These are phyloP conservation scores for Mucor piriformis DNA, from an alignment of 371 early-diverging fungal genomes.

Conservation along the genomic window DNA sequence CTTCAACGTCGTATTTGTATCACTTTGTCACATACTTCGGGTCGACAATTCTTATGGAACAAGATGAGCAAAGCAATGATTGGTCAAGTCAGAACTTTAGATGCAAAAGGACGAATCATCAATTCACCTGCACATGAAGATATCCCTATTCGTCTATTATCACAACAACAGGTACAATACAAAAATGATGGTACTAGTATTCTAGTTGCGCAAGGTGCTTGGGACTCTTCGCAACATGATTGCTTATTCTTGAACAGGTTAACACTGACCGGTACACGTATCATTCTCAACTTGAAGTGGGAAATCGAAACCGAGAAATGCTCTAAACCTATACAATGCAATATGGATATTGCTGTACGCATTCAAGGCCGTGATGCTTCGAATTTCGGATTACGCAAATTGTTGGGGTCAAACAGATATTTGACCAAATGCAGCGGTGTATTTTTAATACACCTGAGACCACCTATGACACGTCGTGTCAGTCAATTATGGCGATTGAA, in stretches of 20 bases:
- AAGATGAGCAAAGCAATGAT: slow-evolving; percentile 58
- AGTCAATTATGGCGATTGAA: slow-evolving; percentile 76
- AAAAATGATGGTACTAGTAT: slow-evolving; percentile 68
- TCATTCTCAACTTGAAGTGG: slow-evolving; percentile 64
- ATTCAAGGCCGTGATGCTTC: slow-evolving; percentile 58
- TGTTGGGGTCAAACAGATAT: slow-evolving; percentile 39
- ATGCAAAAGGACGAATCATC: slow-evolving; percentile 64
- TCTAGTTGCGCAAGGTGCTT: slow-evolving; percentile 66
- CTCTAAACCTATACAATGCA: slow-evolving; percentile 58
- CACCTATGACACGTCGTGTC: slow-evolving; percentile 59
- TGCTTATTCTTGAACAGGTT: slow-evolving; percentile 71
- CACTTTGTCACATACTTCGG: slow-evolving; percentile 73
- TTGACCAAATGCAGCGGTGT: slow-evolving; percentile 56
- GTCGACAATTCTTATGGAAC: slow-evolving; percentile 66
- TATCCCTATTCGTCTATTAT: slow-evolving; percentile 44
- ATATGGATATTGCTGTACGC: slow-evolving; percentile 66
- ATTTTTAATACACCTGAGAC: slow-evolving; percentile 60
- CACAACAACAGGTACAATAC: slow-evolving; percentile 51
- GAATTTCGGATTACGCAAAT: slow-evolving; percentile 40
- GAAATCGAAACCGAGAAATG: slow-evolving; percentile 64
- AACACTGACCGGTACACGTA: slow-evolving; percentile 61
- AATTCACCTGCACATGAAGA: slow-evolving; percentile 57
- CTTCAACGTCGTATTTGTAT: slow-evolving; percentile 79
- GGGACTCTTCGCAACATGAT: slow-evolving; percentile 89
- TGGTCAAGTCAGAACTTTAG: slow-evolving; percentile 69